phyloP scores from a whole-genome alignment of 768 basidiomycete genomes.

The Suillus luteus region DNA sequence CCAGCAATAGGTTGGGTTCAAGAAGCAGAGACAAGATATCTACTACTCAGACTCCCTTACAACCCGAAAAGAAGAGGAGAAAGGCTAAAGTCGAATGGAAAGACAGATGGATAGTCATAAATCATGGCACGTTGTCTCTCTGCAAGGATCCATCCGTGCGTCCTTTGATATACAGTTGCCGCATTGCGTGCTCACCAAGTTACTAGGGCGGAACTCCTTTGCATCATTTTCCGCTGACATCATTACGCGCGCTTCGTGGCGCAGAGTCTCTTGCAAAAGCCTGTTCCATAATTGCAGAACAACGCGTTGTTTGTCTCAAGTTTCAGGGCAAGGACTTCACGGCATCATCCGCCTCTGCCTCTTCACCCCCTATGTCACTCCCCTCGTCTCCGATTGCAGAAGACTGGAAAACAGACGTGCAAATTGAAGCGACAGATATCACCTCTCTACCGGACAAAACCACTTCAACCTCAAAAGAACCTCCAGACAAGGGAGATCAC shows the following conservation, averaged over 20 bases:
- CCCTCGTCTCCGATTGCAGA: slow-evolving; percentile 31
- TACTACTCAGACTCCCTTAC: slow-evolving; percentile 3
- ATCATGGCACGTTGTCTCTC: slow-evolving; percentile 54
- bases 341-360: slow-evolving; percentile 9
- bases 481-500: slow-evolving; percentile 7
- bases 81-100: slow-evolving; percentile 59
- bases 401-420: slow-evolving; percentile 10
- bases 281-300: slow-evolving; percentile 23
- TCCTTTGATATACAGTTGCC: slow-evolving; percentile 11
- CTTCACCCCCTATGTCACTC: slow-evolving; percentile 20
- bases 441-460: slow-evolving; percentile 1
- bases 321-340: slow-evolving; percentile 26
- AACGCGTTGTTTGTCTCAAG: slow-evolving; percentile 44
- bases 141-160: slow-evolving; percentile 56
- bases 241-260: slow-evolving; percentile 46
- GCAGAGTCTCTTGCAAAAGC: slow-evolving; percentile 43
- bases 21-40: slow-evolving; percentile 21
- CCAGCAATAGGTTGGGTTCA: background rate
- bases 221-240: slow-evolving; percentile 41
- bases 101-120: slow-evolving; percentile 62
- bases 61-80: slow-evolving; percentile 24
- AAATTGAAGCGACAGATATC: slow-evolving; percentile 12
- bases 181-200: slow-evolving; percentile 2
- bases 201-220: slow-evolving; percentile 41
- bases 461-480: slow-evolving; percentile 7